Conservation (phyloP, 2,329 filamentous ascomycete species). For the Coleophoma crateriformis region DNA sequence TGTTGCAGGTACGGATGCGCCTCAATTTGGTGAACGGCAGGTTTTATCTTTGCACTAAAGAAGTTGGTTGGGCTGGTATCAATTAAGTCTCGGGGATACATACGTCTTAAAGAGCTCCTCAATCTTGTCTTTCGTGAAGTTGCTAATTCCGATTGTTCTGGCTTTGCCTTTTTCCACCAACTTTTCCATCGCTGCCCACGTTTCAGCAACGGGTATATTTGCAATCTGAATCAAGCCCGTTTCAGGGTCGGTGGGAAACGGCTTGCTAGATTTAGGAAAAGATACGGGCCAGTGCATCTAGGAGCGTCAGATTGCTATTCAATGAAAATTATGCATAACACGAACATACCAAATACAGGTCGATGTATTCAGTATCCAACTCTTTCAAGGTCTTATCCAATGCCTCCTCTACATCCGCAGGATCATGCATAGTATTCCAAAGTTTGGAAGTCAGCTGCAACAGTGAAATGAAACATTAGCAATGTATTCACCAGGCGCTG, state of each 20-base stretch:
- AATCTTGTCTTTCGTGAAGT: slow-evolving; percentile 38
- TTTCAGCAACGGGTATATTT: slow-evolving; percentile 35
- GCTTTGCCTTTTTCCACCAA: slow-evolving; percentile 30
- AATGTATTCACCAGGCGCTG: not conserved
- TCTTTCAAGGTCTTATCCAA: slow-evolving; percentile 24
- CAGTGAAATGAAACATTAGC: slow-evolving; percentile 48
- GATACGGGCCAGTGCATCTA: slow-evolving; percentile 59
- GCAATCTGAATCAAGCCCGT: slow-evolving; percentile 34
- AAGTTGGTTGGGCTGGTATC: slow-evolving; percentile 44
- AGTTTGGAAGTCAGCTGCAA: slow-evolving; percentile 44
- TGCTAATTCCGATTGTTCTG: slow-evolving; percentile 41
- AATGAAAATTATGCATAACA: slow-evolving; percentile 29
- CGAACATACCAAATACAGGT: slow-evolving; percentile 29
- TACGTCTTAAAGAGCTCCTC: slow-evolving; percentile 31
- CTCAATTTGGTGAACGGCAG: slow-evolving; percentile 49
- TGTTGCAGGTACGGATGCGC: slow-evolving; percentile 61
- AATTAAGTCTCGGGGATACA: slow-evolving; percentile 23
- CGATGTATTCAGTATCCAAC: slow-evolving; percentile 28
- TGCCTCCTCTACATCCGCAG: slow-evolving; percentile 17
- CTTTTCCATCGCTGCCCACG: slow-evolving; percentile 38
- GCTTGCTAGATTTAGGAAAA: slow-evolving; percentile 34
- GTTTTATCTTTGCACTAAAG: slow-evolving; percentile 42
- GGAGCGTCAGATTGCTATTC: slow-evolving; percentile 40
- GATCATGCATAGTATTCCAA: slow-evolving; percentile 41
- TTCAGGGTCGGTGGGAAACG: slow-evolving; percentile 27